Evolutionary conservation across 345 rosid genomes (phyloP).

Genomic region (Alliaria petiolata): DNA sequence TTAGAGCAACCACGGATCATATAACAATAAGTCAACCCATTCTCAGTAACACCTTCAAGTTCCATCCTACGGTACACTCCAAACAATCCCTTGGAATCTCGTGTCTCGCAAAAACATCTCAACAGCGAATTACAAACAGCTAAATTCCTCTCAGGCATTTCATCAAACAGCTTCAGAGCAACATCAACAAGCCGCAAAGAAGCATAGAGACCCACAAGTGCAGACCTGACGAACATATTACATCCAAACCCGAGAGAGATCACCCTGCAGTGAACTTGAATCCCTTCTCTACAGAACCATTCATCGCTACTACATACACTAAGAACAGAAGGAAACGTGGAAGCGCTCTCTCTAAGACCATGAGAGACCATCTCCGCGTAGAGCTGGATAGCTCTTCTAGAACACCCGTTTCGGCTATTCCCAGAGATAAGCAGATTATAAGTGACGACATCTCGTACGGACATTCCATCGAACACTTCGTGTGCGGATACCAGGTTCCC

Average conservation of each 20-base stretch:
- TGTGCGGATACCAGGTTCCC: slow-evolving; percentile 45
- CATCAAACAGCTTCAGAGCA: slow-evolving; percentile 54
- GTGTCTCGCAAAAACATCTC: slow-evolving; percentile 42
- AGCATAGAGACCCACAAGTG: slow-evolving; percentile 58
- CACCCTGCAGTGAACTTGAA: slow-evolving; percentile 71
- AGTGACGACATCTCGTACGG: slow-evolving; percentile 50
- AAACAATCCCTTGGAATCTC: slow-evolving; percentile 37
- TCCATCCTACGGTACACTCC: slow-evolving; percentile 42
- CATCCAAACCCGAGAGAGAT: slow-evolving; percentile 49
- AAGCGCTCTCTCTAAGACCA: slow-evolving; percentile 59
- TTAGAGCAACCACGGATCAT: slow-evolving; percentile 55
- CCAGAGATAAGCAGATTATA: slow-evolving; percentile 70
- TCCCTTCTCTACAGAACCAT: slow-evolving; percentile 47
- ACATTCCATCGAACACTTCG: slow-evolving; percentile 54
- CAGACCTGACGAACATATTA: slow-evolving; percentile 51
- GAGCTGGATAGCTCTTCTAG: slow-evolving; percentile 35
- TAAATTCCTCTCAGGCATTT: slow-evolving; percentile 59
- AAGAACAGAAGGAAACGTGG: slow-evolving; percentile 61
- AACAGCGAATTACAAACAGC: slow-evolving; percentile 57
- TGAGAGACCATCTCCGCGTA: slow-evolving; percentile 50
- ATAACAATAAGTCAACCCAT: slow-evolving; percentile 69
- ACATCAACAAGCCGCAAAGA: slow-evolving; percentile 40
- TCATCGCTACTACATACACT: slow-evolving; percentile 51
- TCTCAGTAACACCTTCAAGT: slow-evolving; percentile 42
- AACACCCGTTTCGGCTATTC: slow-evolving; percentile 37